Base-by-base conservation (phyloP, 75 land plant genomes). In the Cunninghamia lanceolata region DNA sequence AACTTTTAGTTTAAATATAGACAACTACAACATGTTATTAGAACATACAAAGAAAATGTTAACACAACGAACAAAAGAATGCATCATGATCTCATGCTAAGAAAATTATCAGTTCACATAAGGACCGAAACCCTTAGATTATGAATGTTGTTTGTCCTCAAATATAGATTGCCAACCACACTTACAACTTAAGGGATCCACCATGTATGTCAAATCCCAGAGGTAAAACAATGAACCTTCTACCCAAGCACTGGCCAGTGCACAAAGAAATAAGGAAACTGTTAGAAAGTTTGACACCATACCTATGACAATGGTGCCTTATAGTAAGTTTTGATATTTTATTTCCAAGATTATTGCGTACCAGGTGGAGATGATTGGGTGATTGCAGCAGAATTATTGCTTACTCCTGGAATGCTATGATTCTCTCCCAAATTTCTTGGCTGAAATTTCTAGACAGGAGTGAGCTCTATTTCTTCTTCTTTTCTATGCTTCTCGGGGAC, bases 341-440 rank as follows among this genome's bases (percentile, higher is more conserved):
- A 85, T 74, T 86, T 86, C 98, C 96, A 96, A 83, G 93, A 85
- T 84, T 91, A 84, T 59, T 83, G 88, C 74, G 92, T 91, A 47
- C 90, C 95, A 53, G 96, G 95, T 8, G 96, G 94, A 5, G 93
- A 93, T 86, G 93, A 98, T 76, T 80, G 90, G 76, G 17, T 77
- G 54, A 91, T 30, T 38, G 87, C 35, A 34, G 90, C 21, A 87
- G 88, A 90, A 0, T 84, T 86, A 85, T 85, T 53, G 71, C 71
- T 85, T n/a, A 82, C 89, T 88, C 91, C 90, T 85, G 93, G 89
- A 85, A 88, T 86, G n/a, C n/a, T n/a, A n/a, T n/a, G n/a, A n/a
- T n/a, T n/a, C n/a, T n/a, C n/a, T n/a, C n/a, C n/a, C n/a, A n/a
- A n/a, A n/a, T n/a, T n/a, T n/a, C n/a, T n/a, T n/a, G n/a, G n/a